Evolutionary conservation across 768 basidiomycete genomes (phyloP).

Genomic region (Chalciporus chontae): DNA sequence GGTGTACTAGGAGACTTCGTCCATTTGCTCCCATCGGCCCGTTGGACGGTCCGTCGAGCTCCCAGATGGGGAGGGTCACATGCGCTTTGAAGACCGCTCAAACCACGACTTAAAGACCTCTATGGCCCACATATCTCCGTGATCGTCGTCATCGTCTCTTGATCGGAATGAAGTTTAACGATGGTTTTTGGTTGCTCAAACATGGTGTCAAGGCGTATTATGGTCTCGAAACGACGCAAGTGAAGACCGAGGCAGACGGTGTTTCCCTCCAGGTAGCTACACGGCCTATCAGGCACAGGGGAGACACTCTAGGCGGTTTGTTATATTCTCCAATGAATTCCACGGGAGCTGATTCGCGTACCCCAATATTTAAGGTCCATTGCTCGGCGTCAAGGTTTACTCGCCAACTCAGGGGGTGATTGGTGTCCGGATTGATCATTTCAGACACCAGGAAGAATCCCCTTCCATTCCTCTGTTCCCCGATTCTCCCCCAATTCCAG

Average conservation of each 20-base stretch:
- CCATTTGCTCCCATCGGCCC: not conserved
- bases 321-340: not conserved
- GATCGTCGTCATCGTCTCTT: not conserved
- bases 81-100: too few species aligned
- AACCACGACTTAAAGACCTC: not conserved
- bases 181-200: conserved; percentile 69
- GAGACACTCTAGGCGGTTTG: conserved; percentile 58
- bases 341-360: not conserved
- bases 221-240: conserved; percentile 58
- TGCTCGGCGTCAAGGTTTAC: conserved; percentile 41
- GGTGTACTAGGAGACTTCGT: too few species aligned
- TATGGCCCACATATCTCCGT: not conserved
- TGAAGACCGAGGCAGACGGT: conserved; percentile 40
- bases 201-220: conserved; percentile 58
- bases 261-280: conserved; percentile 61
- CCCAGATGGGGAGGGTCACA: too few species aligned
- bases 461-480: conserved; percentile 61
- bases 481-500: conserved; percentile 48
- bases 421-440: conserved; percentile 55
- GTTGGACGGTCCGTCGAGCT: not conserved
- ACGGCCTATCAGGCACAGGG: conserved; percentile 56
- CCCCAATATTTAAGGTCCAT: conserved; percentile 7
- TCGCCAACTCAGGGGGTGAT: conserved; percentile 54
- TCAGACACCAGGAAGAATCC: conserved; percentile 40
- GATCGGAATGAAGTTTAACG: conserved; percentile 61